Percentiles rank a stretch among this genome's conserved stretches.
Conservation (phyloP, 306 rosid genomes). For the Nissolia schottii region DNA sequence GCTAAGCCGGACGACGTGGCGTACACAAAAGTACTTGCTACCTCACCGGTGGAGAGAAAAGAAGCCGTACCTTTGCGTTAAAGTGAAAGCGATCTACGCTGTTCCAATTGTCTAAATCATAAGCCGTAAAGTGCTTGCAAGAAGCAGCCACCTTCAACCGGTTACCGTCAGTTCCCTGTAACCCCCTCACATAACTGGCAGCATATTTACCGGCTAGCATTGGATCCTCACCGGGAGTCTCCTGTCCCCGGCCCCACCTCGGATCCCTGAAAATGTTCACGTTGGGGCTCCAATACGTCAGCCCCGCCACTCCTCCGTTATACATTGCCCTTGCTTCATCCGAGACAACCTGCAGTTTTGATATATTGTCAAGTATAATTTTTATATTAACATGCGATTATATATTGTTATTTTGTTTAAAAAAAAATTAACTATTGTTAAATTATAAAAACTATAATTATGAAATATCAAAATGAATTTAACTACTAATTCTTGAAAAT, state of each 20-base stretch:
- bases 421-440: too few relatives aligned
- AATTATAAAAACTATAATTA: too few relatives aligned
- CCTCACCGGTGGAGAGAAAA: neutral
- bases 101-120: conserved; percentile 82
- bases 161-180: conserved; percentile 57
- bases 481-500: too few relatives aligned
- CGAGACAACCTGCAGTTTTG: conserved; percentile 71
- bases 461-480: too few relatives aligned
- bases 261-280: conserved; percentile 78
- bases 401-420: too few relatives aligned
- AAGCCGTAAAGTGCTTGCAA: conserved; percentile 82
- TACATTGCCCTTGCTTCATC: conserved; percentile 92
- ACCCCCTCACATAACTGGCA: conserved; percentile 58
- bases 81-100: conserved; percentile 85
- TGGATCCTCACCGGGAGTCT: conserved; percentile 94
- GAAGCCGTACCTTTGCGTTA: conserved; percentile 62
- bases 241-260: conserved; percentile 89
- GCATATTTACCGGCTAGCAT: conserved; percentile 65
- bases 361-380: too few relatives aligned
- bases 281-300: conserved; percentile 91
- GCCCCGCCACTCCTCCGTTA: conserved; percentile 68
- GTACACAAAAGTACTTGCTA: neutral
- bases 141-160: conserved; percentile 83
- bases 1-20: neutral
- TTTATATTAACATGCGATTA: too few relatives aligned